Evolutionary conservation across 371 early-diverging fungal genomes (phyloP).

Genomic region (Cladochytrium tenue): DNA sequence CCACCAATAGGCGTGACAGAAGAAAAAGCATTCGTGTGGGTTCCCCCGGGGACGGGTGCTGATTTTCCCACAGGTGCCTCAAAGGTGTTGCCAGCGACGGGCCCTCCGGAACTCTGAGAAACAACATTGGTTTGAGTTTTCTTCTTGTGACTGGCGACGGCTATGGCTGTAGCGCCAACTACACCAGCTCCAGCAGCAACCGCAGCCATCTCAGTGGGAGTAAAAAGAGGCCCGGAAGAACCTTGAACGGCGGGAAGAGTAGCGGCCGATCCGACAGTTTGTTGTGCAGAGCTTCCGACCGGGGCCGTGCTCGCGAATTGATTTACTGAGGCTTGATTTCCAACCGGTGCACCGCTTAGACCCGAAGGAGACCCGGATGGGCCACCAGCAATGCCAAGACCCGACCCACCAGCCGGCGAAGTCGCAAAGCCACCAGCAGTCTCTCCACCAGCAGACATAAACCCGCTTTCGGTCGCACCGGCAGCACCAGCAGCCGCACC

Average conservation of each 20-base stretch:
- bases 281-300: neutral
- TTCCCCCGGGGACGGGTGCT: too few relatives aligned
- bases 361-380: too few relatives aligned
- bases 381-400: too few relatives aligned
- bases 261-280: neutral
- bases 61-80: too few relatives aligned
- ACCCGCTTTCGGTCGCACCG: neutral
- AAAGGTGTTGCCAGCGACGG: too few relatives aligned
- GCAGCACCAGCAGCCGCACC: neutral
- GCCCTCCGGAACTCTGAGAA: too few relatives aligned
- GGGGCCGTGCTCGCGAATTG: neutral
- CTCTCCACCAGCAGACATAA: neutral
- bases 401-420: too few relatives aligned
- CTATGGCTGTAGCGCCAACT: neutral
- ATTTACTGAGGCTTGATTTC: neutral
- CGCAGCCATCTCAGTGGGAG: neutral
- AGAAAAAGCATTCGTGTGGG: too few relatives aligned
- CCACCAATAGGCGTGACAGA: too few relatives aligned
- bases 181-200: neutral
- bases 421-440: neutral
- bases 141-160: neutral
- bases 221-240: neutral
- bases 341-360: neutral
- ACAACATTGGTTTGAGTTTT: too few relatives aligned
- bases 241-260: neutral